A percentile compares a stretch with the other conserved stretches of the same genome.
Evolutionary conservation across 805 yeast genomes (phyloP).

Genomic region (Clavispora asparagi): DNA sequence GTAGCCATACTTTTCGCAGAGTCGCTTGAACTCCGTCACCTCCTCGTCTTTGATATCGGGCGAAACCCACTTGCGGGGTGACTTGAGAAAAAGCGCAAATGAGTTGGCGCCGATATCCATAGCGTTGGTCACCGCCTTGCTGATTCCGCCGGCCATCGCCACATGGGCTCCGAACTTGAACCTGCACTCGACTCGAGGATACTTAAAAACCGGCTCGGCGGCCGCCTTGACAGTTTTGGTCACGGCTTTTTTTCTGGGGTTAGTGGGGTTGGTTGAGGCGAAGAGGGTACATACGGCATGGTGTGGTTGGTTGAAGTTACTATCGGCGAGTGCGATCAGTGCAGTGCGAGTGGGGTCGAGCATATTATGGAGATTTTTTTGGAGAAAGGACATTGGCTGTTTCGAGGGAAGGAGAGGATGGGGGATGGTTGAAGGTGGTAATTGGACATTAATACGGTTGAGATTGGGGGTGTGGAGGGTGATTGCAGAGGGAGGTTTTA

Average conservation of each 20-base stretch:
- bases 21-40: conserved; percentile 54
- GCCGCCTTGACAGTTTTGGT: conserved; percentile 1
- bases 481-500: no score
- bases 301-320: background rate
- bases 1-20: conserved; percentile 60
- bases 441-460: no score
- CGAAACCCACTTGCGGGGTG: conserved; percentile 88
- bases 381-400: no score
- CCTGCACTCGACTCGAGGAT: conserved; percentile 37
- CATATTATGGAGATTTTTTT: no score
- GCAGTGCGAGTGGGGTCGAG: no score
- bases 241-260: conserved; percentile 1
- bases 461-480: no score
- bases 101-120: conserved; percentile 61
- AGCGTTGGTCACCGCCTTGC: conserved; percentile 61
- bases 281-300: background rate
- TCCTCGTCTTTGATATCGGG: conserved; percentile 70
- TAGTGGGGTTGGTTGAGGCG: background rate
- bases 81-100: conserved; percentile 86
- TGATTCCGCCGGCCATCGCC: conserved; percentile 74
- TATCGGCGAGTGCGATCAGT: no score
- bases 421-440: no score
- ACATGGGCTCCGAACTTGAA: conserved; percentile 88
- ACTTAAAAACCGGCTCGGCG: conserved; percentile 15
- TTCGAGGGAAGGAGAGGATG: no score